A percentile compares a stretch with the other conserved stretches of the same genome.
Evolutionary conservation across 1,284 basidiomycete species (phyloP).

Genomic region (Porogramme epimiltina): DNA sequence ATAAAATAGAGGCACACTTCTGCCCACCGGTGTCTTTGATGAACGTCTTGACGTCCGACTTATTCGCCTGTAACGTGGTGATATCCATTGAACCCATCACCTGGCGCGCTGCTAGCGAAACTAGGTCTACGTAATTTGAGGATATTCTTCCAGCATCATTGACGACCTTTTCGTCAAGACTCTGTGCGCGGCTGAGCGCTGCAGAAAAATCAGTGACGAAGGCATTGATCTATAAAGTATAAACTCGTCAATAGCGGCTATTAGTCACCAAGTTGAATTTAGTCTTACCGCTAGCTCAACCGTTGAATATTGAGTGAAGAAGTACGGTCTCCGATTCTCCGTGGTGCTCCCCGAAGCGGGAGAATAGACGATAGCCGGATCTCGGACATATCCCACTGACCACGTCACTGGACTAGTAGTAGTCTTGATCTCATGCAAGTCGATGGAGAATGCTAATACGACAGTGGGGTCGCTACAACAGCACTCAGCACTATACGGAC

Average conservation of each 20-base stretch:
- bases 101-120: conserved; percentile 43
- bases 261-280: not conserved
- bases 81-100: conserved; percentile 41
- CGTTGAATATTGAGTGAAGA: conserved; percentile 16
- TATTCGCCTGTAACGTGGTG: conserved; percentile 34
- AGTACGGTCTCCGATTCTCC: conserved; percentile 29
- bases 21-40: conserved; percentile 36
- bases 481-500: too few species aligned
- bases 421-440: conserved; percentile 22
- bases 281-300: conserved; percentile 11
- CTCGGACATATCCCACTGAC: conserved; percentile 25
- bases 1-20: not conserved
- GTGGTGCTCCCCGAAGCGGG: conserved; percentile 14
- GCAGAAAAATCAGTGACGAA: conserved; percentile 28
- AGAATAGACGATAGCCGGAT: conserved; percentile 23
- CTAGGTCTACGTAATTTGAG: conserved; percentile 40
- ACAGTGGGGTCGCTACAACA: too few species aligned
- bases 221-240: conserved; percentile 22
- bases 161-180: conserved; percentile 28
- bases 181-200: conserved; percentile 19
- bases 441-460: conserved; percentile 22
- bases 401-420: conserved; percentile 23
- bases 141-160: conserved; percentile 22
- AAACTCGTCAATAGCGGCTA: not conserved
- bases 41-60: conserved; percentile 46